These are phyloP conservation scores for Phytophthora fragariae DNA, from an alignment of 352 stramenopile genomes.

Conservation along the genomic window DNA sequence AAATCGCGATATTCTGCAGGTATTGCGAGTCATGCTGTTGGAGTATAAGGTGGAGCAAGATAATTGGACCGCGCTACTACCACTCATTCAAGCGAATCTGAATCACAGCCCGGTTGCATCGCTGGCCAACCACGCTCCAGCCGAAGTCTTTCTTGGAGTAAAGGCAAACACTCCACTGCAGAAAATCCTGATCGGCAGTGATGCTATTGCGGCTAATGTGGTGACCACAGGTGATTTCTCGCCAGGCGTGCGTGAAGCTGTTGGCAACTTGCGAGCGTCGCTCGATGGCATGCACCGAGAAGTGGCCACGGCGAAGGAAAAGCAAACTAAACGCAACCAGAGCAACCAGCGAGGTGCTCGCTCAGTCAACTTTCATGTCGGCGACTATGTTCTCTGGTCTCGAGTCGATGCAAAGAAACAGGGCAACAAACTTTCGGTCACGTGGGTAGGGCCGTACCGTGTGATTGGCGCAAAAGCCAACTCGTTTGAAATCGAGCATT, in stretches of 20 bases:
- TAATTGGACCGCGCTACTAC: conserved; percentile 7
- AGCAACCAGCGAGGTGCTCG: conserved; percentile 13
- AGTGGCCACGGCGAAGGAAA: conserved; percentile 1
- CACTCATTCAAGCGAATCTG: conserved; percentile 16
- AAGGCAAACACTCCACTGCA: conserved; percentile 11
- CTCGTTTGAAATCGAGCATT: conserved; percentile 21
- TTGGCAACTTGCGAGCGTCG: conserved; percentile 1
- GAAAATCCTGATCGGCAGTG: conserved; percentile 10
- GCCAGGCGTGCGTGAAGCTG: neutral
- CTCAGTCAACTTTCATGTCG: conserved; percentile 19
- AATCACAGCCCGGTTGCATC: conserved; percentile 16
- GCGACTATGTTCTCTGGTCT: conserved; percentile 20
- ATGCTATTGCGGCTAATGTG: conserved; percentile 5
- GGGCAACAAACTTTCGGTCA: conserved; percentile 16
- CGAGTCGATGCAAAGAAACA: conserved; percentile 15
- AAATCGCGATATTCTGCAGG: conserved; percentile 15
- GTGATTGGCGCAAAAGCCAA: conserved; percentile 13
- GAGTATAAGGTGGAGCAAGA: conserved; percentile 16
- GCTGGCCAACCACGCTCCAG: conserved; percentile 5
- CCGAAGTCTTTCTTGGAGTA: conserved; percentile 14
- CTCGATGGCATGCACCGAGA: conserved; percentile 16
- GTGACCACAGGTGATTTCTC: neutral
- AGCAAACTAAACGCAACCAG: conserved; percentile 23
- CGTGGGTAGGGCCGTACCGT: conserved; percentile 16
- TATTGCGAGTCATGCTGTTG: conserved; percentile 15